Evolutionary conservation across 2,329 filamentous ascomycete species (phyloP), one percentile per base, ranked within the genome.

Genomic region (Colletotrichum sp.): DNA sequence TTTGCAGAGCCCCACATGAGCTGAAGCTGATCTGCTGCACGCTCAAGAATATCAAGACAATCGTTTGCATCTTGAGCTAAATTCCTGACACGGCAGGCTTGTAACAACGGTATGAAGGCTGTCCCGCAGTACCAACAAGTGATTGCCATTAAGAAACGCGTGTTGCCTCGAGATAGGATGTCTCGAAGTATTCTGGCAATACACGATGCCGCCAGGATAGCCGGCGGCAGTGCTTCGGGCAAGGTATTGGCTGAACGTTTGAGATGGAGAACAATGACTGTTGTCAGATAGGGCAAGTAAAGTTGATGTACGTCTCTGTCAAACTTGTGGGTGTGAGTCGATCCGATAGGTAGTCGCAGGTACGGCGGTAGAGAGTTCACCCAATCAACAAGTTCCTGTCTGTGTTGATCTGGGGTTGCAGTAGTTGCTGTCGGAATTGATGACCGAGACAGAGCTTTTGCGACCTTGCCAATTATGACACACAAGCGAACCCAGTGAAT

Each of bases 71-170:
- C 80, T 39, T 78, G 77, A 1, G 81, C 79, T 5, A 86, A 78
- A 10, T 79, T 72, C 7, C 81, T 78, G n/a, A 86, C 80, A 15
- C 80, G 80, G n/a, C 80, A 80, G 3, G 85, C 85, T 60, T 87
- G 85, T 0, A 87, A 75, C 1, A 88, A 78, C 0, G 86, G 84
- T 16, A 87, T 83, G 28, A 87, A 85, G 0, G 86, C 85, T 1
- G 84, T 86, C 0, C 83, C 83, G n/a, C 81, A 80, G 63, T 88
- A 86, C 86, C 86, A 88, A 49, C 85, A 85, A 0, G 84, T 84
- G 10, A 87, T 87, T 2, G 84, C 85, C 82, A 85, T 86, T 1
- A 88, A 81, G 59, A 86, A 88, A 1, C 85, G 79, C 0, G 83
- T 82, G 34, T 84, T 81, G 0, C 86, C 86, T 0, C 86, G 81